Percentiles rank a stretch among this genome's conserved stretches.
These are phyloP conservation scores for Porogramme epimiltina DNA, from an alignment of 1,284 basidiomycete species.

Conservation along the genomic window DNA sequence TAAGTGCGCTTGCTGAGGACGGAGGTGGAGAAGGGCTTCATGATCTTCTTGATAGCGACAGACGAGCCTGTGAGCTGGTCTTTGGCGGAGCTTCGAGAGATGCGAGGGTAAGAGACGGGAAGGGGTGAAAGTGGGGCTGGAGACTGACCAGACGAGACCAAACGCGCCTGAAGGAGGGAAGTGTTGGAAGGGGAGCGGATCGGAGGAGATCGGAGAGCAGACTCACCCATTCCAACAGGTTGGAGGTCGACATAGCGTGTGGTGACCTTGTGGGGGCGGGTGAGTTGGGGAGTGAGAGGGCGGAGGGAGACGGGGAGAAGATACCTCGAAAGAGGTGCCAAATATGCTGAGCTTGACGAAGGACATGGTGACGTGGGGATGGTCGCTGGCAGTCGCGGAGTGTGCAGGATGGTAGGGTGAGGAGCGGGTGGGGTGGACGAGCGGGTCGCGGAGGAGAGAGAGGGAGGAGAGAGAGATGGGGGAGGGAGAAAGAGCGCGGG, in stretches of 20 bases:
- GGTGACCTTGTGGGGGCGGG: conserved; percentile 70
- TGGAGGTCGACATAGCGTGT: conserved; percentile 99
- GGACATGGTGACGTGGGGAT: conserved; percentile 54
- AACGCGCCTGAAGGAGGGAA: conserved; percentile 71
- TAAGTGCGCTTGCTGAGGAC: conserved; percentile 99
- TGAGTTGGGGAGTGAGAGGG: background rate
- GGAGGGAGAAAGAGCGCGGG: conserved; percentile 2
- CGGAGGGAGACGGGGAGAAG: conserved; percentile 16
- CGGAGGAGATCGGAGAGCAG: conserved; percentile 20
- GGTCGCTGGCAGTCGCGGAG: background rate
- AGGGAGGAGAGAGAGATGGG: background rate
- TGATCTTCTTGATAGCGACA: conserved; percentile 88
- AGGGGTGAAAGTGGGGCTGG: no score
- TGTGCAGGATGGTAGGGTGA: background rate
- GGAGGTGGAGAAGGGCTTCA: conserved; percentile 89
- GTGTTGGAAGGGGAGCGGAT: conserved; percentile 12
- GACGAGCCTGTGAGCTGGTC: conserved; percentile 95
- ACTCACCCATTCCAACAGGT: conserved; percentile 98
- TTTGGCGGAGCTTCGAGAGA: conserved; percentile 80
- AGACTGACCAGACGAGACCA: conserved; percentile 93
- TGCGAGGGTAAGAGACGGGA: background rate
- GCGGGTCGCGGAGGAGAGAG: conserved; percentile 2
- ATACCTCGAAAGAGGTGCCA: conserved; percentile 91
- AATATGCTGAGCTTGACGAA: conserved; percentile 99
- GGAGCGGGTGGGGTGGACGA: background rate